Base-by-base conservation (phyloP, 768 basidiomycete species). In the Mycena polygramma region DNA sequence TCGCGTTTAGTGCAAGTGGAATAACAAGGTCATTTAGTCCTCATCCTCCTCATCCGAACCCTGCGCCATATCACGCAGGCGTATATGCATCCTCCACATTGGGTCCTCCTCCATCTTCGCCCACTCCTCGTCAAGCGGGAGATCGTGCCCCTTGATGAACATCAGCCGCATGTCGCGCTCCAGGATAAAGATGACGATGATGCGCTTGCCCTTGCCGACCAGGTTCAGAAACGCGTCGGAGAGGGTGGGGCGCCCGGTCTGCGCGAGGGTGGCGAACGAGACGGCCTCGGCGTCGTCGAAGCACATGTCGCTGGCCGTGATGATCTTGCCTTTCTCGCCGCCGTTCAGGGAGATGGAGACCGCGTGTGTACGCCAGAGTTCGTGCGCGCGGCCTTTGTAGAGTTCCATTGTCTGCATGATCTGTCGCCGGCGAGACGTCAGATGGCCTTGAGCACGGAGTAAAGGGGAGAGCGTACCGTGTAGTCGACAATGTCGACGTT, bases 41-140 rank as follows among this genome's bases (percentile, higher is more conserved):
- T 2, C n/a, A n/a, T n/a, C 6, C 30, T 30, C 30, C 30, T 30
- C 30, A 30, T 30, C 30, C 6, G 30, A 30, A 30, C 30, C 30
- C 30, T 30, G 30, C 30, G 66, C 58, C 58, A 53, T 53, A 11
- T 60, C 14, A 35, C 69, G 26, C 64, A 71, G 62, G 15, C 69
- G 63, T 41, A 71, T 57, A 62, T 71, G 69, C 69, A 71, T 71
- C 63, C 69, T 58, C 69, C 69, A 71, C 69, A 71, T 71, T 1
- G 61, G 59, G 30, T 66, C 69, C 59, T 57, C 59, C 59, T 71
- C 64, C 69, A 71, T 61, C 58, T 11, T 57, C 17, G 51, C 49
- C 69, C 64, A 66, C 36, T 71, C 69, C 58, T 39, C 58, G 17
- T 66, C 69, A 17, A 15, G 35, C 20, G 64, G 69, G 10, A 71